phyloP scores from a whole-genome alignment of 2,329 filamentous ascomycete genomes.

The Xylariaceae sp. region DNA sequence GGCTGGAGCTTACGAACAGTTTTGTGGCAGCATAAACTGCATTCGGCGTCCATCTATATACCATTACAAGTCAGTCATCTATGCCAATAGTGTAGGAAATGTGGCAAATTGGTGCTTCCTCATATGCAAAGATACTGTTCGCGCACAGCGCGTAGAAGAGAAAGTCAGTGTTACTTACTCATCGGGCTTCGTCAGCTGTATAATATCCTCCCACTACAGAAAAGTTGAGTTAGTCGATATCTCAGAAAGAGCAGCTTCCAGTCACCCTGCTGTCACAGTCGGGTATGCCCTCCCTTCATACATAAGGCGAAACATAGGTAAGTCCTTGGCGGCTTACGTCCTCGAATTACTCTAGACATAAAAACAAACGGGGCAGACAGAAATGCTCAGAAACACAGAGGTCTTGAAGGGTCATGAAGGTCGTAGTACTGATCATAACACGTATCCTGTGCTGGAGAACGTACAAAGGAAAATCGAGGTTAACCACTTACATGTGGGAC shows the following conservation, averaged over 20 bases:
- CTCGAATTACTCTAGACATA: not conserved
- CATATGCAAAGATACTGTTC: not conserved
- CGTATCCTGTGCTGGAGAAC: not conserved
- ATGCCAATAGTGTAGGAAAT: not conserved
- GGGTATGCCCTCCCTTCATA: no score
- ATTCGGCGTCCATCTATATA: constrained; percentile 58
- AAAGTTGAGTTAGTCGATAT: constrained; percentile 8
- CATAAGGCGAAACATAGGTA: not conserved
- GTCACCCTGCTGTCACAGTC: not conserved
- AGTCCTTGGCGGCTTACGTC: no score
- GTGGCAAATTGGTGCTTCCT: not conserved
- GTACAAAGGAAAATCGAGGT: not conserved
- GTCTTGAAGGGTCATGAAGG: no score
- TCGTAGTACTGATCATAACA: not conserved
- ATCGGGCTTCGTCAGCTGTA: constrained; percentile 79
- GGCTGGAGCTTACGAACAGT: constrained; percentile 85
- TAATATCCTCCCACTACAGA: constrained; percentile 71
- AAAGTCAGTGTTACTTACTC: constrained; percentile 11
- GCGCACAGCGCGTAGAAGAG: not conserved
- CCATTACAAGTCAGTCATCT: constrained; percentile 1
- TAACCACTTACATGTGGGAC: constrained; percentile 57
- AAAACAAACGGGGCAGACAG: not conserved
- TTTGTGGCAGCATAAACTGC: constrained; percentile 84
- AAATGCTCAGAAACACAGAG: not conserved
- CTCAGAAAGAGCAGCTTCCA: not conserved